phyloP scores from a whole-genome alignment of 1,284 basidiomycete species.

The Xerocomus amazonicus region DNA sequence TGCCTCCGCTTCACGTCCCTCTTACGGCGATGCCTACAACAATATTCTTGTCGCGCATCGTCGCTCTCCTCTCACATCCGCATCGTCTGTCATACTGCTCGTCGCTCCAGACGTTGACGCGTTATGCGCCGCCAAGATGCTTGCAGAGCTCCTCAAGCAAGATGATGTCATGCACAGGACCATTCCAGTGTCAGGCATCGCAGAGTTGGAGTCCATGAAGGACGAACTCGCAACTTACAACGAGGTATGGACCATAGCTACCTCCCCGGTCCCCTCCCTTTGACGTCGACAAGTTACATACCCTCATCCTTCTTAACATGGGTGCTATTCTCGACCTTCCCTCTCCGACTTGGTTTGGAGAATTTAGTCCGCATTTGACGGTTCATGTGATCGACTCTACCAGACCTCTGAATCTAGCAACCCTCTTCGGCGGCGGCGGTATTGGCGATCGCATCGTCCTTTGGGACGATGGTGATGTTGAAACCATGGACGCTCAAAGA shows the following conservation, averaged over 20 bases:
- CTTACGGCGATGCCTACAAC: constrained; percentile 80
- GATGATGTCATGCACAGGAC: constrained; percentile 92
- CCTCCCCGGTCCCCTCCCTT: background rate
- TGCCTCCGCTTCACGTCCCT: constrained; percentile 51
- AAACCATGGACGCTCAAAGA: constrained; percentile 58
- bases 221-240: constrained; percentile 65
- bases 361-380: constrained; percentile 55
- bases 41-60: constrained; percentile 71
- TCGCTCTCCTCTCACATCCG: constrained; percentile 71
- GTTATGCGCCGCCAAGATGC: constrained; percentile 84
- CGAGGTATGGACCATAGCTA: constrained; percentile 52
- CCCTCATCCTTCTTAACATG: constrained; percentile 90
- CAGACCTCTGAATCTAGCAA: constrained; percentile 87
- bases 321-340: constrained; percentile 86
- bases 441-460: constrained; percentile 72
- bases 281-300: constrained; percentile 65
- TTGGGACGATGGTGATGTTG: constrained; percentile 87
- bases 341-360: constrained; percentile 69
- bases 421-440: constrained; percentile 75
- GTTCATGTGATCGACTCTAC: constrained; percentile 95
- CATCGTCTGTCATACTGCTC: constrained; percentile 80
- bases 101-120: constrained; percentile 90
- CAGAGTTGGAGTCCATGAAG: constrained; percentile 63
- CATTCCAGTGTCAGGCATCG: constrained; percentile 88
- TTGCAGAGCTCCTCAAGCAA: constrained; percentile 86